Evolutionary conservation across 2,329 filamentous ascomycete species (phyloP).

Genomic region (Neopestalotiopsis sp.): DNA sequence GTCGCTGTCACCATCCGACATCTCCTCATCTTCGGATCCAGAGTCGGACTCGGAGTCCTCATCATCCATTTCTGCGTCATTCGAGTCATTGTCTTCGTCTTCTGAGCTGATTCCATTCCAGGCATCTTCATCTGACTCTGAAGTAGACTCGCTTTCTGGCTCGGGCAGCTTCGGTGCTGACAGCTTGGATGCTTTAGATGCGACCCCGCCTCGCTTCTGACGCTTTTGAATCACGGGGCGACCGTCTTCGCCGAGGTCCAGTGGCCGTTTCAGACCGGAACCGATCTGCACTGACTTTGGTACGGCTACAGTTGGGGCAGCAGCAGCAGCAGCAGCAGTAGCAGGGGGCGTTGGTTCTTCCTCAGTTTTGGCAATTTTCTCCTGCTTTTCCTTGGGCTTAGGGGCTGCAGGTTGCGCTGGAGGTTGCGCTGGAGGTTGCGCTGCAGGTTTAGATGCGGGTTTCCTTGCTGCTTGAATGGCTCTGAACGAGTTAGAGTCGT

Average conservation of each 20-base stretch:
- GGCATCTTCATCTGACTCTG: conserved; percentile 48
- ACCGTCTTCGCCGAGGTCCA: conserved; percentile 80
- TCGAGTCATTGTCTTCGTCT: conserved; percentile 42
- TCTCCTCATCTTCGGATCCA: conserved; percentile 35
- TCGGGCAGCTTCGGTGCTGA: conserved; percentile 41
- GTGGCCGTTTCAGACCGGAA: conserved; percentile 83
- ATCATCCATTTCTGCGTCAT: conserved; percentile 38
- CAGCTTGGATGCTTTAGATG: conserved; percentile 61
- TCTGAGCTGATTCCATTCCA: conserved; percentile 68
- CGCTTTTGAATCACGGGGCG: conserved; percentile 83
- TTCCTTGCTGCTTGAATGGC: no score
- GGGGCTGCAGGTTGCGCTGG: neutral
- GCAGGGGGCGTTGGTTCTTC: conserved; percentile 18
- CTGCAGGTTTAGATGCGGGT: neutral
- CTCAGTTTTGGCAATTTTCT: neutral
- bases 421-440: neutral
- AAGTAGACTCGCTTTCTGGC: conserved; percentile 46
- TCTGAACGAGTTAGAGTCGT: neutral
- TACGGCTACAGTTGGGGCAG: conserved; percentile 16
- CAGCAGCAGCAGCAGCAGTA: conserved; percentile 21
- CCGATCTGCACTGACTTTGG: conserved; percentile 53
- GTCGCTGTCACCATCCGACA: conserved; percentile 39
- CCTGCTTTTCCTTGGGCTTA: neutral
- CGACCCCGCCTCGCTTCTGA: conserved; percentile 71
- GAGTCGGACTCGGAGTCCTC: conserved; percentile 38